Evolutionary conservation across 2,329 filamentous ascomycete species (phyloP), one percentile per base, ranked within the genome.

Genomic region (Lecanoromycetidae sp.): DNA sequence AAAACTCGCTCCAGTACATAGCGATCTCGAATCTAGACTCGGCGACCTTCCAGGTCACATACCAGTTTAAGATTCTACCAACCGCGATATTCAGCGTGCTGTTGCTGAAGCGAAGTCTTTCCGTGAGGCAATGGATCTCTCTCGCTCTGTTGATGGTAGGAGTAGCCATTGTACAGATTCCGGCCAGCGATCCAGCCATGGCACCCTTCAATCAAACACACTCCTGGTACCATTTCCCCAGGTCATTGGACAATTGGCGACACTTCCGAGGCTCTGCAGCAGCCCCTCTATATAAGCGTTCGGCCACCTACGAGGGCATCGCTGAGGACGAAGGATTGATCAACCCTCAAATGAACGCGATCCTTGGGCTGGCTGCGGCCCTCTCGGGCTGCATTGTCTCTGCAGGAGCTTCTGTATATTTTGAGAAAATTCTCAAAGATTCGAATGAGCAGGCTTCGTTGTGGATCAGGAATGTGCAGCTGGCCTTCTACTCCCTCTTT

Each of bases 381-480:
- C 66, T 94, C 33, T 68, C 83, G 9, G 83, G 87, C 10, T 88
- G 87, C 43, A 70, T 80, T 8, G 75, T 91, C 6, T 94, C 88
- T 1, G 87, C 87, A 2, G 68, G 94, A 40, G 90, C 87, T 0
- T 84, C 87, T 0, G 86, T 70, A 2, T 69, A 67, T 44, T 70
- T 71, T 54, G 69, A 96, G 63, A 95, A 93, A 66, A 80, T 95
- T 3, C 71, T 96, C 46, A 94, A 93, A 63, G 84, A 94, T 55
- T 83, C 84, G n/a, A 74, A 77, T 0, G 74, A 75, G 2, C 75
- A 79, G 39, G 81, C 81, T 5, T 90, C 86, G 0, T 73, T 96
- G 12, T 98, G 91, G 91, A 81, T 91, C 35, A 81, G 91, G 52
- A 98, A 96, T 61, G 83, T 95, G 38, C 91, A 98, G 63, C 71